Conservation (phyloP, 192 early-diverging fungal species). For the Kappamyces sp. region DNA sequence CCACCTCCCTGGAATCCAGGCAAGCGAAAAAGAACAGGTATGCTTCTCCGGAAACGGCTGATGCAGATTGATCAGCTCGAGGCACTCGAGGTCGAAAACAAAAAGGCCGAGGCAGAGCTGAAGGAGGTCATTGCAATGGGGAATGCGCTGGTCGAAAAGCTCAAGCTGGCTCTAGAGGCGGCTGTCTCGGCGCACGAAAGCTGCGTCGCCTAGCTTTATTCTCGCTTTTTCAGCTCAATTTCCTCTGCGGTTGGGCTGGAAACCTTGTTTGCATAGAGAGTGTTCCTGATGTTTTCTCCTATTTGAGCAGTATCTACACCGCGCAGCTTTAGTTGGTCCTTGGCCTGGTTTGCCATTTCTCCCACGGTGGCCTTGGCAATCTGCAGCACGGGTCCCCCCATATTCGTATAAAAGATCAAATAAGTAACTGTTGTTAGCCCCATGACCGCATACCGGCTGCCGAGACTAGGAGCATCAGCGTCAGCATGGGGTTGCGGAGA, state of each 20-base stretch:
- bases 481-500: constrained; percentile 72
- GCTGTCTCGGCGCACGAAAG: not conserved
- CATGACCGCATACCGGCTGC: no score
- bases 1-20: constrained; percentile 27
- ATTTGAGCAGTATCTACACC: not conserved
- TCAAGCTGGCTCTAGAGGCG: not conserved
- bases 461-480: constrained; percentile 21
- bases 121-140: constrained; percentile 18
- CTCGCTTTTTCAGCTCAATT: not conserved
- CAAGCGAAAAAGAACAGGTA: constrained; percentile 29
- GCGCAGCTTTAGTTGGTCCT: constrained; percentile 15
- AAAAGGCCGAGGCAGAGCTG: constrained; percentile 20
- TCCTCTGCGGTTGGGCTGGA: not conserved
- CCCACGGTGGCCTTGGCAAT: constrained; percentile 27
- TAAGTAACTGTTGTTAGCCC: constrained; percentile 27
- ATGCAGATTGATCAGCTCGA: constrained; percentile 19
- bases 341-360: constrained; percentile 28
- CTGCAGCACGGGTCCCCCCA: constrained; percentile 32
- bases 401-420: constrained; percentile 33
- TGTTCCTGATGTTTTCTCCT: not conserved
- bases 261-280: no score
- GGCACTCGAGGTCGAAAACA: constrained; percentile 21
- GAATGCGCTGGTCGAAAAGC: not conserved
- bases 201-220: not conserved
- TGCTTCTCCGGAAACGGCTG: not conserved